Conservation (phyloP, 1,284 basidiomycete species). For the Bondarzewia mesenterica region DNA sequence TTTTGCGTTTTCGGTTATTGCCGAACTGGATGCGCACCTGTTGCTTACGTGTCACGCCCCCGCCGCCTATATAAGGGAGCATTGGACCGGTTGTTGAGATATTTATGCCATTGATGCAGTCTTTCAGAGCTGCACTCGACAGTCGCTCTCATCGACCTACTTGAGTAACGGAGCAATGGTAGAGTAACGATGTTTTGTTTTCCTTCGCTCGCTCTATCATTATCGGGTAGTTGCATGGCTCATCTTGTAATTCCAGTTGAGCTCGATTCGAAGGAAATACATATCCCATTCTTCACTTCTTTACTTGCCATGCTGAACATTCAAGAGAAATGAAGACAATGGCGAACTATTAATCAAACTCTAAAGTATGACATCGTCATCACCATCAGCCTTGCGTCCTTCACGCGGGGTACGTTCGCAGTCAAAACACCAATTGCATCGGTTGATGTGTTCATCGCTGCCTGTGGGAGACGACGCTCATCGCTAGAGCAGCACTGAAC, state of each 20-base stretch:
- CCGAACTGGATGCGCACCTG: background rate
- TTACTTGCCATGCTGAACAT: too few species aligned
- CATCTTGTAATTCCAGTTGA: constrained; percentile 3
- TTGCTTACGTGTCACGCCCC: constrained; percentile 1
- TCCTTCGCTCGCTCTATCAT: background rate
- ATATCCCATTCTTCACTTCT: background rate
- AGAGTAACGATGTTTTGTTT: constrained; percentile 20
- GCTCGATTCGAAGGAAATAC: constrained; percentile 9
- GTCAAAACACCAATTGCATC: too few species aligned
- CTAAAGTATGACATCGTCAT: too few species aligned
- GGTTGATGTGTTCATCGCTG: too few species aligned
- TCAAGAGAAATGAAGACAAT: too few species aligned
- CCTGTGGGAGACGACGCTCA: too few species aligned
- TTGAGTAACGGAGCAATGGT: constrained; percentile 42
- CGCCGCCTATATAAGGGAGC: background rate
- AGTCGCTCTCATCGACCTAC: constrained; percentile 24
- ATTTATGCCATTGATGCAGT: constrained; percentile 31
- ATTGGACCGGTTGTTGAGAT: background rate
- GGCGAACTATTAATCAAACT: too few species aligned
- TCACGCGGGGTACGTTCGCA: too few species aligned
- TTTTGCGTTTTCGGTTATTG: constrained; percentile 5
- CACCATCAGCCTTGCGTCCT: too few species aligned
- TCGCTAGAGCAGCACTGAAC: too few species aligned
- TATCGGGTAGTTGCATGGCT: background rate
- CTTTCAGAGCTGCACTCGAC: constrained; percentile 32